Evolutionary conservation across 495 filamentous ascomycete genomes (phyloP).

Genomic region (Podospora sp.): DNA sequence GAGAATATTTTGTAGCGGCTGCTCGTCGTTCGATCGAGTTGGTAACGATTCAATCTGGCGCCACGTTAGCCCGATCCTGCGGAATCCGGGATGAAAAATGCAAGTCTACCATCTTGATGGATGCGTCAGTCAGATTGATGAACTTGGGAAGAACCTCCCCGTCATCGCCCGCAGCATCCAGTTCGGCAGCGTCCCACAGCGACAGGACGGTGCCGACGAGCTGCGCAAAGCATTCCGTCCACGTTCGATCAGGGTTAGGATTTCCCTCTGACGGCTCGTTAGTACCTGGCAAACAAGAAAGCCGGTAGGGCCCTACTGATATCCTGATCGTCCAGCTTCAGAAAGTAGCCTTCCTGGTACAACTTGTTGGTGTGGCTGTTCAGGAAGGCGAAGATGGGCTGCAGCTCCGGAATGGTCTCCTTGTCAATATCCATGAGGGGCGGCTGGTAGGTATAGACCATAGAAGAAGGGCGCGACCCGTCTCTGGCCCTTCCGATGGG

Average conservation of each 20-base stretch:
- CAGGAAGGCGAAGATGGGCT: slow-evolving; percentile 89
- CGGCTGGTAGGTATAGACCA: slow-evolving; percentile 82
- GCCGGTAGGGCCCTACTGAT: slow-evolving; percentile 55
- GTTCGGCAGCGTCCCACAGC: slow-evolving; percentile 90
- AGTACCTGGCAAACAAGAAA: slow-evolving; percentile 36
- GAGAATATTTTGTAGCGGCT: slow-evolving; percentile 87
- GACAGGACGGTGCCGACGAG: slow-evolving; percentile 93
- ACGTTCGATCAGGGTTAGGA: slow-evolving; percentile 80
- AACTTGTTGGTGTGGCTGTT: slow-evolving; percentile 96
- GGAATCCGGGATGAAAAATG: not conserved
- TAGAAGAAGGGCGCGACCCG: slow-evolving; percentile 58
- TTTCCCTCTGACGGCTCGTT: slow-evolving; percentile 69
- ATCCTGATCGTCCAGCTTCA: slow-evolving; percentile 94
- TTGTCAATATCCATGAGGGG: slow-evolving; percentile 80
- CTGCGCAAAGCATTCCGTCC: slow-evolving; percentile 97
- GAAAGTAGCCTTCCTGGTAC: slow-evolving; percentile 96
- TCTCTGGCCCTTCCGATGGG: slow-evolving; percentile 33
- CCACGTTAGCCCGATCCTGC: not conserved
- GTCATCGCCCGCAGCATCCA: slow-evolving; percentile 83
- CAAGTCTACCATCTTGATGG: slow-evolving; percentile 83
- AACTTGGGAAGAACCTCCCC: slow-evolving; percentile 90
- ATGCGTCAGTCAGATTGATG: slow-evolving; percentile 95
- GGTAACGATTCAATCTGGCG: slow-evolving; percentile 85
- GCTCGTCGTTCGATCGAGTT: slow-evolving; percentile 71
- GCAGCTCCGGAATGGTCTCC: slow-evolving; percentile 88